A percentile compares a stretch with the other conserved stretches of the same genome.
These are phyloP conservation scores for Podospora pseudoanserina DNA, from an alignment of 495 filamentous ascomycete species.

Conservation along the genomic window DNA sequence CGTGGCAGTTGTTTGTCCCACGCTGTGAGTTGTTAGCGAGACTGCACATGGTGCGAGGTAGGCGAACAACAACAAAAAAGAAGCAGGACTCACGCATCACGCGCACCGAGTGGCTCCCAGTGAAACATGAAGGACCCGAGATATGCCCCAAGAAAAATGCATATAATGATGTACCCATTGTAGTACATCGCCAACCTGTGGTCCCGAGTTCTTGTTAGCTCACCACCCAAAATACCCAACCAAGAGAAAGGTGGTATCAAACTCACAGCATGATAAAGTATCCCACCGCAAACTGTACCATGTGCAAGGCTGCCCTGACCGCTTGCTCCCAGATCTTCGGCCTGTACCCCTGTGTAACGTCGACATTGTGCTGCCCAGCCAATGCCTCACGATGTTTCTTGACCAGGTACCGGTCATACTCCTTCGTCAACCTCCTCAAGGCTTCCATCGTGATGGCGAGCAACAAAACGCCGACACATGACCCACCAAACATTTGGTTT, in stretches of 20 bases:
- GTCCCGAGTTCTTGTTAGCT: not conserved
- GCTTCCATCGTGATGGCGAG: conserved; percentile 60
- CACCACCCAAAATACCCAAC: too few relatives aligned
- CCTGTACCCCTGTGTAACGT: conserved; percentile 29
- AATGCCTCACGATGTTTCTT: not conserved
- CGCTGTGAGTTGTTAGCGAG: not conserved
- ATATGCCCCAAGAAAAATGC: conserved; percentile 62
- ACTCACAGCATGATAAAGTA: conserved; percentile 61
- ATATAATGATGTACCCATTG: conserved; percentile 65
- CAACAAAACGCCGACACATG: conserved; percentile 62
- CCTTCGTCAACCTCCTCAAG: conserved; percentile 51
- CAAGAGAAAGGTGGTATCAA: not conserved
- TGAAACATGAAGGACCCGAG: conserved; percentile 58
- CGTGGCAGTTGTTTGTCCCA: not conserved
- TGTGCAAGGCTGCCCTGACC: conserved; percentile 58
- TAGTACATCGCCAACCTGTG: conserved; percentile 56
- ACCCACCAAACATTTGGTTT: conserved; percentile 57
- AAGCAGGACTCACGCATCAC: not conserved
- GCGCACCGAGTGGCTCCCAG: conserved; percentile 44
- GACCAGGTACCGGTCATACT: conserved; percentile 58
- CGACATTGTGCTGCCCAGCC: not conserved
- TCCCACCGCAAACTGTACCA: conserved; percentile 60
- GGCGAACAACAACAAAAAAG: too few relatives aligned
- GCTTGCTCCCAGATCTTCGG: conserved; percentile 53
- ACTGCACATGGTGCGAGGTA: not conserved